Evolutionary conservation across 176 grass and related monocot genomes (phyloP), one percentile per base, ranked within the genome.

Genomic region (Calamus simplicifolius): DNA sequence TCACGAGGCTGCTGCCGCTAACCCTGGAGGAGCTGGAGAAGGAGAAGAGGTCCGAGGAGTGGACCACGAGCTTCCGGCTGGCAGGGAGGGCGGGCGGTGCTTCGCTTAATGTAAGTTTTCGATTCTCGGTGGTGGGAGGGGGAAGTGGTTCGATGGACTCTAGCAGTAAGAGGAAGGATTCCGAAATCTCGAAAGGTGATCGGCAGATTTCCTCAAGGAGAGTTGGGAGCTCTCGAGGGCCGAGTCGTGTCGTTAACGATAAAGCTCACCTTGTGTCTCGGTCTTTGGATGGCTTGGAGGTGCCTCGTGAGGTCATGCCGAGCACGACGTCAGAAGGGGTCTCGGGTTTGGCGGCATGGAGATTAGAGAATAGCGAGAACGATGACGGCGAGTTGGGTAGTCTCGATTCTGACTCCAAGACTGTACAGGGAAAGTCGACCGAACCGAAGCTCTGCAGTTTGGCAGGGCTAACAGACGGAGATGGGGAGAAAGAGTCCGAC

Each of bases 21-120:
- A 82, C 81, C 27, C 57, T 85, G 27, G 75, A 78, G 16, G 93
- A 98, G 19, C 93, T 98, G 16, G 87, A 98, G 66, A 84, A 82
- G 25, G 89, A 78, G 29, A 75, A 81, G 30, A 81, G 77, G 2
- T 88, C 82, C 27, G 81, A 84, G 16, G 85, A 88, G 62, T 98
- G 93, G 93, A 98, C 59, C 73, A 92, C 87, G 49, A 98, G 87
- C 71, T 91, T 92, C 80, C 75, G 87, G 12, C 75, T 98, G 0
- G 80, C 76, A 5, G 93, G 93, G 3, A 75, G 77, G 15, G 84
- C 93, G 12, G 83, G 81, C 29, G 84, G 87, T 29, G 87, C 78
- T 18, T 80, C 82, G 23, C 84, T 98, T 13, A 98, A 83, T 43
- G 81, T 85, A 0, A 98, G 87, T 21, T 92, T 98, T 57, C 82